Conservation (phyloP, 1,139 yeast genomes). For the Kurtzmaniella quercitrusa region DNA sequence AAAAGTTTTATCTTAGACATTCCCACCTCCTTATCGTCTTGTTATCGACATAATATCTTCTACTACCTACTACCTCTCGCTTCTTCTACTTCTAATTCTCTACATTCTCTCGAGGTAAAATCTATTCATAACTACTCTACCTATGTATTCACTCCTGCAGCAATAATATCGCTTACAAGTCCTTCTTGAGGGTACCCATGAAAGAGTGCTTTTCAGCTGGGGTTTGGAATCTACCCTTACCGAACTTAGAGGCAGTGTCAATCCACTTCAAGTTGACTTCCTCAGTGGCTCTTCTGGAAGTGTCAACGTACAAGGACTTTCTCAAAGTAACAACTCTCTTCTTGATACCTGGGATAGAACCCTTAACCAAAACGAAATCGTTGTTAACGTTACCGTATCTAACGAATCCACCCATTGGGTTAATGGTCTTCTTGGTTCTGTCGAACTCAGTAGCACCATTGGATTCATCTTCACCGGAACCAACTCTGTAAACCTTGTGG, state of each 20-base stretch:
- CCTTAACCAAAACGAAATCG: constrained; percentile 96
- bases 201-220: constrained; percentile 99
- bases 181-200: constrained; percentile 99
- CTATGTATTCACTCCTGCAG: constrained; percentile 9
- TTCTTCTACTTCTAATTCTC: no score
- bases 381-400: constrained; percentile 98
- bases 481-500: constrained; percentile 99
- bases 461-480: constrained; percentile 91
- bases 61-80: no score
- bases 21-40: no score
- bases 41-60: no score
- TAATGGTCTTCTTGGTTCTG: constrained; percentile 99
- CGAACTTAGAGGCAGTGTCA: constrained; percentile 99
- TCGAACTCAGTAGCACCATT: constrained; percentile 96
- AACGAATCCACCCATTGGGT: constrained; percentile 99
- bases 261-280: constrained; percentile 98
- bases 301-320: constrained; percentile 97
- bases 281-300: constrained; percentile 97
- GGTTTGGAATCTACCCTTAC: constrained; percentile 99
- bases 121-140: background rate
- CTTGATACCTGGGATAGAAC: constrained; percentile 99
- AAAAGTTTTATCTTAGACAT: no score
- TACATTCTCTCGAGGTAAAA: background rate
- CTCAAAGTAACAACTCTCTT: constrained; percentile 99
- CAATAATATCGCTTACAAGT: constrained; percentile 31